Conservation (phyloP, 2,329 filamentous ascomycete genomes). For the Xylariaceae sp. region DNA sequence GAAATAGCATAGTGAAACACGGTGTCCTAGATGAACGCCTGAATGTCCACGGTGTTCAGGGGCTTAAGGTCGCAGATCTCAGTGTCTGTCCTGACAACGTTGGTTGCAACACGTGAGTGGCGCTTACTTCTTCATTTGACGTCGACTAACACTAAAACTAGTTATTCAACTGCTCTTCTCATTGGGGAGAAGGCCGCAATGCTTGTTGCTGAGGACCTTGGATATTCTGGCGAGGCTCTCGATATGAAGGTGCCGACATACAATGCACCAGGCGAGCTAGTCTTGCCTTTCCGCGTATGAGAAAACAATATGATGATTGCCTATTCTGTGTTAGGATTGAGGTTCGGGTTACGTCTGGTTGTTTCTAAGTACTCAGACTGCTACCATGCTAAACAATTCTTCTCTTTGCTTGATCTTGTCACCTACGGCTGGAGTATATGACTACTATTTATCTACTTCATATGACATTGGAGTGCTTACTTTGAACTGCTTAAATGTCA, state of each 20-base stretch:
- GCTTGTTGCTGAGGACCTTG: slow-evolving; percentile 72
- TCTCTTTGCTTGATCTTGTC: no score
- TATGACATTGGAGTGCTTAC: no score
- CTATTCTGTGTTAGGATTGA: no score
- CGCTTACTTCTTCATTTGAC: slow-evolving; percentile 12
- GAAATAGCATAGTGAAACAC: slow-evolving; percentile 80
- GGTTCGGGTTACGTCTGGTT: no score
- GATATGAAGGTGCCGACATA: slow-evolving; percentile 76
- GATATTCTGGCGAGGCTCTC: slow-evolving; percentile 71
- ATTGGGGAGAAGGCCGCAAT: slow-evolving; percentile 77
- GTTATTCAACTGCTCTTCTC: slow-evolving; percentile 69
- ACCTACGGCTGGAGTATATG: no score
- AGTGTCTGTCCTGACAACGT: slow-evolving; percentile 80
- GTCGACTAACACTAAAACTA: slow-evolving; percentile 30
- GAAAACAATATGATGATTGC: neutral
- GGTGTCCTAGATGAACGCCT: slow-evolving; percentile 77
- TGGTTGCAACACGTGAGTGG: slow-evolving; percentile 64
- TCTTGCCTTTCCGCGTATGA: slow-evolving; percentile 46
- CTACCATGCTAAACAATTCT: no score
- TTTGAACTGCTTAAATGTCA: no score
- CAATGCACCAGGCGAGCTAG: slow-evolving; percentile 55
- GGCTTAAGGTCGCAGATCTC: slow-evolving; percentile 76
- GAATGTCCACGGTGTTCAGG: slow-evolving; percentile 76
- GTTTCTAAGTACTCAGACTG: no score
- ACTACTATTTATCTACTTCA: no score